Percentiles rank a stretch among this genome's conserved stretches.
These are phyloP conservation scores for Helenozyma rhizophorensis DNA, from an alignment of 805 yeast genomes.

Conservation along the genomic window DNA sequence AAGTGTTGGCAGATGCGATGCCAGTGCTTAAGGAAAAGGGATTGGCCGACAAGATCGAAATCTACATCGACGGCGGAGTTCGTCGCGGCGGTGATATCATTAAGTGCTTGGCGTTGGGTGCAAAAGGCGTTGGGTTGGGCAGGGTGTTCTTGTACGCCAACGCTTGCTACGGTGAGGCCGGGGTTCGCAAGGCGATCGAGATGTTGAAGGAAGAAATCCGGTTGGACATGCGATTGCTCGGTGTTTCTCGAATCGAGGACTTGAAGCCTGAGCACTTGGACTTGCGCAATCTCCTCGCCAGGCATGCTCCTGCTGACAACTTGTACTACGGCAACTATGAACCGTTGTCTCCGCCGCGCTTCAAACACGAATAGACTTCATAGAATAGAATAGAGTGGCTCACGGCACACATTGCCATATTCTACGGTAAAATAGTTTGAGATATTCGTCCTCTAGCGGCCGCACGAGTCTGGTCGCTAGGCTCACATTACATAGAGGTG, in stretches of 20 bases:
- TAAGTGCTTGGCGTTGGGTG: constrained; percentile 66
- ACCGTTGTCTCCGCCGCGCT: constrained; percentile 12
- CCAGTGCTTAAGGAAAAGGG: constrained; percentile 45
- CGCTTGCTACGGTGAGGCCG: constrained; percentile 58
- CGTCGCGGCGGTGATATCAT: constrained; percentile 64
- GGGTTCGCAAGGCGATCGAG: constrained; percentile 56
- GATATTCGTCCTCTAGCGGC: no score
- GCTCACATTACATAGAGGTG: no score
- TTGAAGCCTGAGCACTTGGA: constrained; percentile 13
- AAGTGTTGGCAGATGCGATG: constrained; percentile 67
- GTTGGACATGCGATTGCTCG: constrained; percentile 77
- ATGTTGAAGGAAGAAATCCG: constrained; percentile 65
- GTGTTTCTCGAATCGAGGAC: constrained; percentile 50
- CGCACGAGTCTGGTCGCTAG: no score
- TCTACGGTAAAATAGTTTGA: no score
- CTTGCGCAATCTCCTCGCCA: constrained; percentile 7
- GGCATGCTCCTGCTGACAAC: constrained; percentile 8
- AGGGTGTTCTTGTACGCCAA: constrained; percentile 64
- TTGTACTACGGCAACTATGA: constrained; percentile 12
- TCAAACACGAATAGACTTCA: constrained; percentile 7
- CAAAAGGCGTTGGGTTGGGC: constrained; percentile 68
- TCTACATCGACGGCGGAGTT: constrained; percentile 66
- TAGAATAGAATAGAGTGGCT: no score
- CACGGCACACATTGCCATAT: no score
- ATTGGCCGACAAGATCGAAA: constrained; percentile 44